These are phyloP conservation scores for Silene vulgaris DNA, from an alignment of 179 eudicot genomes.

Conservation along the genomic window DNA sequence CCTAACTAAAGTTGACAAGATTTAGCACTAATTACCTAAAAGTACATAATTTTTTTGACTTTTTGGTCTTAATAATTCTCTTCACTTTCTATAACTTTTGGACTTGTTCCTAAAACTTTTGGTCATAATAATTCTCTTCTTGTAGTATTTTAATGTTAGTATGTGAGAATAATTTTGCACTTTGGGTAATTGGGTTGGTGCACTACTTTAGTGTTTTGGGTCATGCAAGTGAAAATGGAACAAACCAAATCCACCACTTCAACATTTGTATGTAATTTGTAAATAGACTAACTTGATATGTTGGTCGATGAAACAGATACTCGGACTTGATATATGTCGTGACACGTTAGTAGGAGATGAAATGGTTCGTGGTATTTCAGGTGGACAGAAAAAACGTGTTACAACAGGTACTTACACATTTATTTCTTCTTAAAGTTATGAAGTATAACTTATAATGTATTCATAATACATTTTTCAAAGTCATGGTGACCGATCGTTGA, in stretches of 20 bases:
- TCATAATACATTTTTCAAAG: too few species aligned
- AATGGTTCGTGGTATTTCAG: constrained; percentile 83
- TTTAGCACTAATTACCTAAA: constrained; percentile 6
- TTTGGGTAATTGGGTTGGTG: constrained; percentile 26
- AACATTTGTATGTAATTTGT: too few species aligned
- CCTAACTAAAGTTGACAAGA: constrained; percentile 14
- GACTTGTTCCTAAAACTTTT: neutral
- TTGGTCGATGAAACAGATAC: constrained; percentile 40
- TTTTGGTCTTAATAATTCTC: constrained; percentile 4
- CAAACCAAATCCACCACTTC: constrained; percentile 5
- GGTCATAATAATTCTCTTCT: too few species aligned
- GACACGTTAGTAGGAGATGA: constrained; percentile 92
- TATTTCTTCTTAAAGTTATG: neutral
- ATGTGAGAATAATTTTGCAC: too few species aligned
- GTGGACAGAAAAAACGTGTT: constrained; percentile 90
- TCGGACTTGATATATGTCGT: constrained; percentile 82
- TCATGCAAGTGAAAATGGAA: constrained; percentile 18
- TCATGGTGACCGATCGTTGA: too few species aligned
- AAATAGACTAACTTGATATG: neutral
- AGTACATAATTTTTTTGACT: constrained; percentile 11
- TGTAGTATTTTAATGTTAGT: too few species aligned
- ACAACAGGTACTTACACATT: constrained; percentile 54
- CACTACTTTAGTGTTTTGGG: constrained; percentile 18
- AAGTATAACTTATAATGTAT: too few species aligned
- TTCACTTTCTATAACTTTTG: constrained; percentile 20